Conservation (phyloP, 1,284 basidiomycete species). For the Polyporus tsugae region DNA sequence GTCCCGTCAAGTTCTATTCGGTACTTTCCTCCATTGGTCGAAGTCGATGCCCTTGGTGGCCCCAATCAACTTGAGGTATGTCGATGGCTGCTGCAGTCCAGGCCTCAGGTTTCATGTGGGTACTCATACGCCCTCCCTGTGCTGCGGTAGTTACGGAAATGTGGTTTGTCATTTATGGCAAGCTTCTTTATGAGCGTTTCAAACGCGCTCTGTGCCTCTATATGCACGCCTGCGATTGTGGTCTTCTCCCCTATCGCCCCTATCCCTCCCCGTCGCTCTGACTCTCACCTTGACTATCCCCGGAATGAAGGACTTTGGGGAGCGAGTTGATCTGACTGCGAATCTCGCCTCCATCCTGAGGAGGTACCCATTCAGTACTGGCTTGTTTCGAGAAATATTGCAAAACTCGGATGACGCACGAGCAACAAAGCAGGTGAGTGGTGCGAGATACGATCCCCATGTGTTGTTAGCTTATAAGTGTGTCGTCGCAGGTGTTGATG, state of each 20-base stretch:
- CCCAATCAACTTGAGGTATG: neutral
- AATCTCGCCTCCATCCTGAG: constrained; percentile 47
- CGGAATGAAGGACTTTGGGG: constrained; percentile 31
- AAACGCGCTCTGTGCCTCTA: neutral
- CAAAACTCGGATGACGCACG: constrained; percentile 59
- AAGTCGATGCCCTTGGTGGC: neutral
- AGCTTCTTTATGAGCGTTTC: neutral
- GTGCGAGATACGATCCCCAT: neutral
- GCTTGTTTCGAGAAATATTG: constrained; percentile 53
- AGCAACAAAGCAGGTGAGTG: constrained; percentile 37
- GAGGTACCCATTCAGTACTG: constrained; percentile 52
- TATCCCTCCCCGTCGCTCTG: neutral
- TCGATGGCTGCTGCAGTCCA: neutral
- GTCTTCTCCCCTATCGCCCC: neutral
- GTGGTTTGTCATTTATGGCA: neutral
- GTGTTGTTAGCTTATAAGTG: neutral
- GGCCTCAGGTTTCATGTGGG: neutral
- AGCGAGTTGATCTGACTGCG: constrained; percentile 30
- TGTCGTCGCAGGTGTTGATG: constrained; percentile 49
- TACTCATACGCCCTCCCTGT: neutral
- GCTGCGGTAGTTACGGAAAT: constrained; percentile 15
- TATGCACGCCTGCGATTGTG: neutral
- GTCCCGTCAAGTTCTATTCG: neutral
- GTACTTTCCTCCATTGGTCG: neutral
- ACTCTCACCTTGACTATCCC: neutral